Conservation (phyloP, 768 basidiomycete genomes). For the Coprinopsis strossmayeri region DNA sequence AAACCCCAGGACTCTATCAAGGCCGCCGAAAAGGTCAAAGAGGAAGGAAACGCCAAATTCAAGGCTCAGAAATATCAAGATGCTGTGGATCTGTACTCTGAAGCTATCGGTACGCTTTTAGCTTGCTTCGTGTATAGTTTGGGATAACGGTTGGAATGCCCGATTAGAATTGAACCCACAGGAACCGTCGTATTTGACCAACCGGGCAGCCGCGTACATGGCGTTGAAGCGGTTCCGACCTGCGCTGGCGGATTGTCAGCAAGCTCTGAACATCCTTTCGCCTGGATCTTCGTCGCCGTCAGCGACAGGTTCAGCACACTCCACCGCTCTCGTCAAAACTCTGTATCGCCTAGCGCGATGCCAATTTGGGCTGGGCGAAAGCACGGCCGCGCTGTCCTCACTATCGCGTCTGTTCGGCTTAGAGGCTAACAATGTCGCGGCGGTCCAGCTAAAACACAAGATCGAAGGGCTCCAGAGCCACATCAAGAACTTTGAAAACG, state of each 20-base stretch:
- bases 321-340: conserved; percentile 43
- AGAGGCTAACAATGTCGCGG: conserved; percentile 56
- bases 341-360: conserved; percentile 78
- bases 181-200: conserved; percentile 76
- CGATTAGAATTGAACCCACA: conserved; percentile 46
- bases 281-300: conserved; percentile 17
- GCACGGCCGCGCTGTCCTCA: conserved; percentile 60
- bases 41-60: conserved; percentile 71
- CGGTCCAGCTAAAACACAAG: conserved; percentile 54
- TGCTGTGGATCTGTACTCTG: conserved; percentile 69
- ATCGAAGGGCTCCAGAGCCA: conserved; percentile 59
- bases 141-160: not conserved
- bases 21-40: conserved; percentile 60
- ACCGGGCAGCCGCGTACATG: conserved; percentile 85
- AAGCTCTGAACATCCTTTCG: conserved; percentile 56
- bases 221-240: conserved; percentile 67
- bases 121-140: too few species aligned
- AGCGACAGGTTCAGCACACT: conserved; percentile 39
- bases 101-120: conserved; percentile 55
- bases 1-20: conserved; percentile 30
- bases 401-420: conserved; percentile 53
- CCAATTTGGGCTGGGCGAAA: conserved; percentile 72
- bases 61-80: conserved; percentile 57
- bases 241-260: conserved; percentile 76
- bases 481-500: conserved; percentile 53